A percentile compares a stretch with the other conserved stretches of the same genome.
These are phyloP conservation scores for Candida maesae DNA, from an alignment of 805 yeast species.

Conservation along the genomic window DNA sequence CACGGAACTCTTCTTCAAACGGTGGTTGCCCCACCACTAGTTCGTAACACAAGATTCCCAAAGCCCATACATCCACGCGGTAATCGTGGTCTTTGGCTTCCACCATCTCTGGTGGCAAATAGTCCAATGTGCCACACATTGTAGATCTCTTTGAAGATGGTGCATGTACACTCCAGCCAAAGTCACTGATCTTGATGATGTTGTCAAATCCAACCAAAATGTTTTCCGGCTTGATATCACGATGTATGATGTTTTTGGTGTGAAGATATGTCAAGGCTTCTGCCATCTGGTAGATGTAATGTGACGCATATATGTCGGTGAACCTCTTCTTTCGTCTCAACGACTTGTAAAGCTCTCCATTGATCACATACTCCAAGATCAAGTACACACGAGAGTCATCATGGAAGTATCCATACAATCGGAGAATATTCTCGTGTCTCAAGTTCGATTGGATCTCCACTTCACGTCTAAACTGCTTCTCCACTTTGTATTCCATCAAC, in stretches of 20 bases:
- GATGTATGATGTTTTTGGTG: conserved; percentile 74
- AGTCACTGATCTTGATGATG: conserved; percentile 80
- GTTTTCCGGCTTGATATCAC: conserved; percentile 95
- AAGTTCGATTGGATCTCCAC: conserved; percentile 84
- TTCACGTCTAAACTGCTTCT: conserved; percentile 83
- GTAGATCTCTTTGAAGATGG: conserved; percentile 63
- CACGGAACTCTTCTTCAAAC: conserved; percentile 77
- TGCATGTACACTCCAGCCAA: conserved; percentile 89
- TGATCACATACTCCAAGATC: conserved; percentile 76
- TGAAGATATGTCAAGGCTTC: conserved; percentile 77
- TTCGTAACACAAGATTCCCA: conserved; percentile 85
- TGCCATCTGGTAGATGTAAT: conserved; percentile 80
- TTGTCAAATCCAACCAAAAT: conserved; percentile 75
- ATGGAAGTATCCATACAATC: conserved; percentile 80
- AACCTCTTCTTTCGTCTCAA: conserved; percentile 66
- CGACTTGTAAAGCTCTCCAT: conserved; percentile 82
- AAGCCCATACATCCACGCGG: conserved; percentile 87
- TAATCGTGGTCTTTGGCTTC: conserved; percentile 75
- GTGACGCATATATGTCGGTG: conserved; percentile 68
- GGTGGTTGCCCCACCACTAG: conserved; percentile 88
- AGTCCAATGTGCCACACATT: conserved; percentile 93
- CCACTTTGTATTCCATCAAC: conserved; percentile 67
- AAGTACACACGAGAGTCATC: conserved; percentile 79
- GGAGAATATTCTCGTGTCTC: conserved; percentile 74
- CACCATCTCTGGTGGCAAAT: conserved; percentile 93